Conservation (phyloP, 2,329 filamentous ascomycete species). For the Neopestalotiopsis sp. region DNA sequence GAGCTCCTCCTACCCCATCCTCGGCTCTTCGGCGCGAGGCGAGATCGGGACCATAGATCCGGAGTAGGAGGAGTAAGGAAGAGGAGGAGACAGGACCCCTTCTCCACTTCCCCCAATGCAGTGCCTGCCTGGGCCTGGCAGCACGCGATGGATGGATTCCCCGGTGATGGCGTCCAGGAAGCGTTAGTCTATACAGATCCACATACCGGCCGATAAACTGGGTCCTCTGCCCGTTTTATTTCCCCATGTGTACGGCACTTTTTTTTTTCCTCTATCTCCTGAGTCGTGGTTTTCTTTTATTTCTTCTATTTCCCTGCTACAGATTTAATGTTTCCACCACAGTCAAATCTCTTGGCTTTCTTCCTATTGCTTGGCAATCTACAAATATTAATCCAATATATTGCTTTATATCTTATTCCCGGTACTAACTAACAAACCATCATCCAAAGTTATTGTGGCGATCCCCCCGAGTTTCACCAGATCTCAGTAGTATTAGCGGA, state of each 20-base stretch:
- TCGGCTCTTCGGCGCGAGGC: not conserved
- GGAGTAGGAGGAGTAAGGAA: not conserved
- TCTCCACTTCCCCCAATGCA: not conserved
- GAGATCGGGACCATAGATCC: not conserved
- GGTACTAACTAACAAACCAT: not conserved
- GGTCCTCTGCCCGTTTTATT: not conserved
- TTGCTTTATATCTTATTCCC: not conserved
- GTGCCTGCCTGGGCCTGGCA: not conserved
- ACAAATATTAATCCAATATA: no score
- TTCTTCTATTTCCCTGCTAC: not conserved
- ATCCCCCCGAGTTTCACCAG: not conserved
- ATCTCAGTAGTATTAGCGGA: not conserved
- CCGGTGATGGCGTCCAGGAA: not conserved
- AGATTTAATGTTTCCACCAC: not conserved
- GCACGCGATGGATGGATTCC: not conserved
- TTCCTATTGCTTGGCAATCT: not conserved
- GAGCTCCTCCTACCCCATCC: not conserved
- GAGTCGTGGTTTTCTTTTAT: not conserved
- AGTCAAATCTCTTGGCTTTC: not conserved
- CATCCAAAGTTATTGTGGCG: not conserved
- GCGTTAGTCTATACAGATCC: not conserved
- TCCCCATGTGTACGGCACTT: not conserved
- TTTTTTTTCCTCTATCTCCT: not conserved
- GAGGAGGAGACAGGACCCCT: not conserved
- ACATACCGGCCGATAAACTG: not conserved